Base-by-base conservation (phyloP, 2,329 filamentous ascomycete genomes). In the Rugonectria rugulosa region DNA sequence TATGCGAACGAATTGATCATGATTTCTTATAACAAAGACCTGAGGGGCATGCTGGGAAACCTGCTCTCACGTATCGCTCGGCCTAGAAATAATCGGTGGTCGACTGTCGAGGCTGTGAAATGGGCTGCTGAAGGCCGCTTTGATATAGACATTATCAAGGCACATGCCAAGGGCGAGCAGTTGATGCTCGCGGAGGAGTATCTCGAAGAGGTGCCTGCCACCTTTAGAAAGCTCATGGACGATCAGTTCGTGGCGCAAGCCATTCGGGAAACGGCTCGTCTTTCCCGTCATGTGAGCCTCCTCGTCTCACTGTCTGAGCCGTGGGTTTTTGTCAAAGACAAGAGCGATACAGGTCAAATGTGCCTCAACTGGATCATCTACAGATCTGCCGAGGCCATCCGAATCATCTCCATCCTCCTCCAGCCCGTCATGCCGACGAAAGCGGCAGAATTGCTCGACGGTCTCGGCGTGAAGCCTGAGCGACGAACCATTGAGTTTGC, bases 381-480 rank as follows among this genome's bases (percentile, higher is more conserved):
- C 71, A 80, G 89, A 37, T 79, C 81, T 37, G 84, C 88, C 8
- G 95, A 99, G 74, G 84, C 89, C 5, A 72, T 97, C 41, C 88
- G 95, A 31, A 85, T 97, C 20, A 79, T 81, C 1, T 91, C 88
- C 12, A 97, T 99, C 64, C 78, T 98, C 41, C 77, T 99, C 38
- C 93, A 97, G 72, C 92, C 95, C 1, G 91, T 93, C 68, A 96
- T 99, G 83, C 95, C 95, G 0, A 80, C 77, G 34, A 96, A 96
- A 73, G 84, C 91, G 41, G 74, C 75, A 10, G 77, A 85, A 62
- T 74, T 97, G 26, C 82, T 99, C 1, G 89, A 97, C 70, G 83
- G 88, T 67, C 77, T 99, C 8, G 88, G 90, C 1, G 92, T 99
- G 5, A 75, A 78, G 3, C 70, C 77, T 8, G 79, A 83, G 9